A percentile compares a stretch with the other conserved stretches of the same genome.
Evolutionary conservation across 192 early-diverging fungal genomes (phyloP).

Genomic region (Powellomyces hirtus): DNA sequence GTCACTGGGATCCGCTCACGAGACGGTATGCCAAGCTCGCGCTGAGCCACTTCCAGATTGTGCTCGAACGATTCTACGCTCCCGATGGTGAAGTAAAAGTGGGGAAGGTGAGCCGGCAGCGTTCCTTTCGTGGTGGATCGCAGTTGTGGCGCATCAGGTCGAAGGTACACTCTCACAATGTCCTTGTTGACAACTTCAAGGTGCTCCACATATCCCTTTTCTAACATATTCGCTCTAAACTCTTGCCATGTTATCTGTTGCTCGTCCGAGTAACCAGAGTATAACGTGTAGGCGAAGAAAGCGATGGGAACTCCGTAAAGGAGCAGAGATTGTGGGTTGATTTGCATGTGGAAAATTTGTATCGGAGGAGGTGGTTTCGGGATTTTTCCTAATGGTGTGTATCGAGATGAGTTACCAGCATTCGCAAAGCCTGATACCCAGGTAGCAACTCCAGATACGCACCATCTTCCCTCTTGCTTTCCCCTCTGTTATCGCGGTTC

Average conservation of each 20-base stretch:
- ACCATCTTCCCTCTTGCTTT: no score
- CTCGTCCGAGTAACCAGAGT: constrained; percentile 1
- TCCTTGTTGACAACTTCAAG: constrained; percentile 87
- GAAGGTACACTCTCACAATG: constrained; percentile 76
- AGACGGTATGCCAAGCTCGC: constrained; percentile 86
- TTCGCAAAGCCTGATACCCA: no score
- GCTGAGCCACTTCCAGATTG: constrained; percentile 84
- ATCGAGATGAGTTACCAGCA: no score
- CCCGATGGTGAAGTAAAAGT: constrained; percentile 87
- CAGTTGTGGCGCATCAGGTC: constrained; percentile 57
- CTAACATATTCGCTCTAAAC: constrained; percentile 82
- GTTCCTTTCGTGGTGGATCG: neutral
- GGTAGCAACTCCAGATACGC: no score
- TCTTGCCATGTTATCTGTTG: constrained; percentile 89
- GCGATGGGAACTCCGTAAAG: constrained; percentile 27
- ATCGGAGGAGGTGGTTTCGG: constrained; percentile 1
- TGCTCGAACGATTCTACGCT: constrained; percentile 93
- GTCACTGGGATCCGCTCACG: constrained; percentile 89
- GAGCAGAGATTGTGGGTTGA: constrained; percentile 34
- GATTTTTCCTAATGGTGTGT: neutral
- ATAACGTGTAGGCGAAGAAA: constrained; percentile 35
- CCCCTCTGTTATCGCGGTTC: neutral
- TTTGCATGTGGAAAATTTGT: constrained; percentile 20
- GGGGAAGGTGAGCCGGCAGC: constrained; percentile 6
- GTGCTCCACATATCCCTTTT: constrained; percentile 88